Conservation (phyloP, 768 basidiomycete genomes). For the Chiua virens region DNA sequence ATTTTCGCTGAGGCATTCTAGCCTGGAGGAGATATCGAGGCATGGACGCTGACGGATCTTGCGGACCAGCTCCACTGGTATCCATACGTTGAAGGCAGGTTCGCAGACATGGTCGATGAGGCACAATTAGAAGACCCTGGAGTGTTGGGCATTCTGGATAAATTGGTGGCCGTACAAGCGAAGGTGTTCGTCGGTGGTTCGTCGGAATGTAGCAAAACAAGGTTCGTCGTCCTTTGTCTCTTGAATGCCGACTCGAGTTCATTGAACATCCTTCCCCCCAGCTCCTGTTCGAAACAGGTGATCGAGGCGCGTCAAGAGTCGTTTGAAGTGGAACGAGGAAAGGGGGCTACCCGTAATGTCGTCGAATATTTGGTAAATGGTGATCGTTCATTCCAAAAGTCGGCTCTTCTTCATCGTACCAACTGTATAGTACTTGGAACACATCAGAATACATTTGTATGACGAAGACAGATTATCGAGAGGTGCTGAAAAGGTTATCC, state of each 20-base stretch:
- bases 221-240: constrained; percentile 31
- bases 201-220: constrained; percentile 45
- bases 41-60: constrained; percentile 46
- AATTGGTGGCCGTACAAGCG: constrained; percentile 50
- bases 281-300: constrained; percentile 56
- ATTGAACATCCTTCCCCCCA: constrained; percentile 9
- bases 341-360: constrained; percentile 34
- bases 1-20: constrained; percentile 46
- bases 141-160: constrained; percentile 55
- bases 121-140: constrained; percentile 49
- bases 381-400: background rate
- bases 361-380: constrained; percentile 44
- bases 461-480: too few species aligned
- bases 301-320: constrained; percentile 40
- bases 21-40: constrained; percentile 37
- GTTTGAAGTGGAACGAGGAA: constrained; percentile 9
- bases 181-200: constrained; percentile 51
- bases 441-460: too few species aligned
- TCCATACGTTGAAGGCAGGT: constrained; percentile 21
- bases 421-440: too few species aligned
- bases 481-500: too few species aligned
- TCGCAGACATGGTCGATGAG: constrained; percentile 15
- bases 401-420: too few species aligned
- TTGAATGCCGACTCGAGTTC: background rate
- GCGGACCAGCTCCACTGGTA: constrained; percentile 33